Evolutionary conservation across 2,329 filamentous ascomycete genomes (phyloP).

Genomic region (Plenodomus lindquistii): DNA sequence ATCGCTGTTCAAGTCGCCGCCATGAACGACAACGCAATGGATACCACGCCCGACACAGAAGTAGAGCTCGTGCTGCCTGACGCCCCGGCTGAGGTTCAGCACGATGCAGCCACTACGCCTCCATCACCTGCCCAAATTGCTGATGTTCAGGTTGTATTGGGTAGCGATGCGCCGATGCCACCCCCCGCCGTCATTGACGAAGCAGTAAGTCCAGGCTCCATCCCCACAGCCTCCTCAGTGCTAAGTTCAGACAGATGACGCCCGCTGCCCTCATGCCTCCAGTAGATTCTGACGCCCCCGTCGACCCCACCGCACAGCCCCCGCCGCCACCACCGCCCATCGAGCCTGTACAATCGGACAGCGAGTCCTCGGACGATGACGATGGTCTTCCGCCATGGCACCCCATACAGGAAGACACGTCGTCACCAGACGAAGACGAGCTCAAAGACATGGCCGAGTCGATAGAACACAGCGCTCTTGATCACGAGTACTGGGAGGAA

Average conservation of each 20-base stretch:
- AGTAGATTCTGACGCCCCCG: conserved; percentile 26
- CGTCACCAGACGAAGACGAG: conserved; percentile 60
- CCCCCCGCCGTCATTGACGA: conserved; percentile 6
- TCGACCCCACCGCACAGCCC: conserved; percentile 28
- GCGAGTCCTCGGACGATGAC: conserved; percentile 43
- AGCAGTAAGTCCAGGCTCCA: conserved; percentile 16
- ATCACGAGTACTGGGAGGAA: conserved; percentile 63
- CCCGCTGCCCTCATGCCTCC: conserved; percentile 5
- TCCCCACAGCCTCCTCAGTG: background rate
- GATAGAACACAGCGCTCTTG: conserved; percentile 58
- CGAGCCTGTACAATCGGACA: conserved; percentile 34
- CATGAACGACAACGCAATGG: conserved; percentile 45
- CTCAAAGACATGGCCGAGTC: conserved; percentile 59
- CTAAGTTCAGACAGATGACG: conserved; percentile 17
- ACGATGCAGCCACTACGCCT: conserved; percentile 14
- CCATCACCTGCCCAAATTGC: conserved; percentile 19
- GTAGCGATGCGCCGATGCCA: conserved; percentile 7
- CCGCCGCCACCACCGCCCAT: conserved; percentile 39
- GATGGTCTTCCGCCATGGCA: conserved; percentile 53
- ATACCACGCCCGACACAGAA: conserved; percentile 41
- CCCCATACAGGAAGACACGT: conserved; percentile 60
- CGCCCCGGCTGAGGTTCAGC: conserved; percentile 19
- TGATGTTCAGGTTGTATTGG: conserved; percentile 6
- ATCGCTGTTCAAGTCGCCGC: conserved; percentile 36
- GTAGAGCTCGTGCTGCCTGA: conserved; percentile 28